A percentile compares a stretch with the other conserved stretches of the same genome.
phyloP scores from a whole-genome alignment of 257 asterid genomes.

The Leptodermis oblonga region DNA sequence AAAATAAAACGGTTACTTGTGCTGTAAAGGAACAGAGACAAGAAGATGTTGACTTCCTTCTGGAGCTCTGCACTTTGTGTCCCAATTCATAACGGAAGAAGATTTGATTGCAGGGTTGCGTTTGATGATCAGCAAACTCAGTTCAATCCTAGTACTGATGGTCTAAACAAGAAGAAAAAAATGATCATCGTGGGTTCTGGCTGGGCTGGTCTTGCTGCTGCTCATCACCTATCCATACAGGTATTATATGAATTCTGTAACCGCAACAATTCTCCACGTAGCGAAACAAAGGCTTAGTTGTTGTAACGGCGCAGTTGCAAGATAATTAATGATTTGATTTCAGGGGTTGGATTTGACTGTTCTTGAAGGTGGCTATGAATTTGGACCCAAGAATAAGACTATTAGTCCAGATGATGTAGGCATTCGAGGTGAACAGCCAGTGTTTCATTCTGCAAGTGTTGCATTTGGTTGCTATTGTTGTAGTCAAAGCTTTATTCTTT shows the following conservation, averaged over 20 bases:
- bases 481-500: not conserved
- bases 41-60: conserved; percentile 30
- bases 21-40: not conserved
- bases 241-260: conserved; percentile 15
- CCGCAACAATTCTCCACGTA: too few relatives aligned
- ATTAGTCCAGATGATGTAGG: conserved; percentile 57
- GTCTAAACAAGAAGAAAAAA: conserved; percentile 40
- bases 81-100: conserved; percentile 17
- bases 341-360: conserved; percentile 67
- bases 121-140: conserved; percentile 29
- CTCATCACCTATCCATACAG: conserved; percentile 64
- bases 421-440: conserved; percentile 41
- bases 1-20: not conserved
- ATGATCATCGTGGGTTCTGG: conserved; percentile 59
- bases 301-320: too few relatives aligned
- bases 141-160: conserved; percentile 6
- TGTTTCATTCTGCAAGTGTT: not conserved
- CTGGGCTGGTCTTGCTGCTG: conserved; percentile 68
- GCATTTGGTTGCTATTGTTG: not conserved
- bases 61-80: conserved; percentile 32
- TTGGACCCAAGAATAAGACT: conserved; percentile 41
- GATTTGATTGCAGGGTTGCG: conserved; percentile 45
- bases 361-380: conserved; percentile 57
- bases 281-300: too few relatives aligned
- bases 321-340: conserved; percentile 16